Evolutionary conservation across 495 filamentous ascomycete species (phyloP), one percentile per base, ranked within the genome.

Genomic region (Evansstolkia leycettana): DNA sequence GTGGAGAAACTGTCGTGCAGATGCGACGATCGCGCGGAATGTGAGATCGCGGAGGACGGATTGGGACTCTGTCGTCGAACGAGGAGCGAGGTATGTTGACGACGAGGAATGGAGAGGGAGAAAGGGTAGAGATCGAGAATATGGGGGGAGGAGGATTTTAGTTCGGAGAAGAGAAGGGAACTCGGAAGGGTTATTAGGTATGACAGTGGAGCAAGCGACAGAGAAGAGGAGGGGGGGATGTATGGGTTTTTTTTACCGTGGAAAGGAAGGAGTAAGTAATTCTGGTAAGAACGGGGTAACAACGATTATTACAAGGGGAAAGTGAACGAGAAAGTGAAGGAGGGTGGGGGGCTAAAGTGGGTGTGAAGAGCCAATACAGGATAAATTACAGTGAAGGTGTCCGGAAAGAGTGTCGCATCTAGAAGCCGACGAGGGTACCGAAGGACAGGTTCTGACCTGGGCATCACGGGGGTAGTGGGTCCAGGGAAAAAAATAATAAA

Each of bases 401-500:
- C n/a, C n/a, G n/a, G n/a, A n/a, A n/a, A 9, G 5, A 9, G 5
- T 23, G 9, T 4, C 5, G 20, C 4, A 9, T 9, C 20, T 4
- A 23, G 5, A 9, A 41, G 43, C 47, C 41, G 47, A 49, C 17
- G 41, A 42, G 32, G 24, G 45, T 45, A 46, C 43, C 47, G 40
- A 55, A 44, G 44, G 40, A 48, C 37, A 52, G 48, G 45, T 42
- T 45, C 38, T 37, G 33, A 37, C 15, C 13, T 14, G n/a, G n/a
- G n/a, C n/a, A n/a, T n/a, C 17, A 28, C 7, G 13, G 15, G 16
- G 13, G 34, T 9, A 24, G 16, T 13, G 28, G 27, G 19, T 33
- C 37, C 43, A 41, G 38, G 35, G 36, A 47, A 37, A 33, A 17
- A 38, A 50, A 52, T 50, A 47, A 42, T 52, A n/a, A n/a, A n/a